Conservation (phyloP, 1,139 yeast species). For the Blastobotrys elegans region DNA sequence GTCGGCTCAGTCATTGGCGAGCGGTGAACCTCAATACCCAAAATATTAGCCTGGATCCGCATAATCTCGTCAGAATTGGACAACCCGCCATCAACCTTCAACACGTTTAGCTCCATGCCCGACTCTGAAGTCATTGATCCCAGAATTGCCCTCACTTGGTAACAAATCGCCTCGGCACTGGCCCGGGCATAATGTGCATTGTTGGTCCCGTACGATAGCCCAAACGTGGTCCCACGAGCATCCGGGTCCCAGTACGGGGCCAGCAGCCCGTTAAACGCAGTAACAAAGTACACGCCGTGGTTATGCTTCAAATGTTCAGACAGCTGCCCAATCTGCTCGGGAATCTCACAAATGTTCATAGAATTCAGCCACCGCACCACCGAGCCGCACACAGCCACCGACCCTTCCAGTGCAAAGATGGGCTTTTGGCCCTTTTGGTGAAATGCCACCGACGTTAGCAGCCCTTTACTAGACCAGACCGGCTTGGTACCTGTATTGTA, state of each 20-base stretch:
- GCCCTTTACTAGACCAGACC: slow-evolving; percentile 65
- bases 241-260: slow-evolving; percentile 97
- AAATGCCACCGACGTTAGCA: slow-evolving; percentile 83
- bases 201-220: slow-evolving; percentile 84
- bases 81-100: slow-evolving; percentile 91
- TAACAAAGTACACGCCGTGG: slow-evolving; percentile 92
- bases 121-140: slow-evolving; percentile 79
- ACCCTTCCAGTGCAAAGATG: slow-evolving; percentile 88
- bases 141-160: slow-evolving; percentile 85
- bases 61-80: slow-evolving; percentile 86
- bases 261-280: slow-evolving; percentile 90
- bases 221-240: slow-evolving; percentile 89
- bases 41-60: slow-evolving; percentile 89
- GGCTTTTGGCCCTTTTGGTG: slow-evolving; percentile 60
- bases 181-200: slow-evolving; percentile 90
- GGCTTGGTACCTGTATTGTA: slow-evolving; percentile 73
- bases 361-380: slow-evolving; percentile 94
- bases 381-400: slow-evolving; percentile 94
- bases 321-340: slow-evolving; percentile 86
- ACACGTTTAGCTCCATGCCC: slow-evolving; percentile 47
- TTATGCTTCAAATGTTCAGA: slow-evolving; percentile 77
- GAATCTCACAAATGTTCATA: slow-evolving; percentile 70
- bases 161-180: slow-evolving; percentile 92
- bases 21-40: slow-evolving; percentile 77
- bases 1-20: slow-evolving; percentile 88